Evolutionary conservation across 352 stramenopile genomes (phyloP).

Genomic region (Plasmopara muralis): DNA sequence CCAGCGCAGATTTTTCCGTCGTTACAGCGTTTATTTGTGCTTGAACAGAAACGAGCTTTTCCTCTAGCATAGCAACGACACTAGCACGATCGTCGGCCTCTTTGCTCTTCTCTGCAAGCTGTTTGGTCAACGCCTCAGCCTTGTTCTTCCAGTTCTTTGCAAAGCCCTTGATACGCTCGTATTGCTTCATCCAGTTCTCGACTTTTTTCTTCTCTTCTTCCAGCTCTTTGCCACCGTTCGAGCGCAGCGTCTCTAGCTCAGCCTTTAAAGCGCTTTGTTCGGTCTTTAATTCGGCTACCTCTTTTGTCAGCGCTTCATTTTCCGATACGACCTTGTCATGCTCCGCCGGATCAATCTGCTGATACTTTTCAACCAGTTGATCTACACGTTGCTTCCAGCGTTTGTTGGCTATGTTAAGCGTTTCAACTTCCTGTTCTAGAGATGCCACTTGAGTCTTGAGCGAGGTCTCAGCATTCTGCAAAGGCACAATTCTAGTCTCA

Average conservation of each 20-base stretch:
- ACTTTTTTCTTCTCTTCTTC: slow-evolving; percentile 62
- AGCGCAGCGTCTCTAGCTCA: slow-evolving; percentile 45
- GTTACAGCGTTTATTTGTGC: slow-evolving; percentile 24
- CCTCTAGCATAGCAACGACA: slow-evolving; percentile 31
- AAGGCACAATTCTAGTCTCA: slow-evolving; percentile 44
- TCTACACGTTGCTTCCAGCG: slow-evolving; percentile 77
- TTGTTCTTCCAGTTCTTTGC: slow-evolving; percentile 82
- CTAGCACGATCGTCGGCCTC: slow-evolving; percentile 42
- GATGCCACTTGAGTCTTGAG: slow-evolving; percentile 49
- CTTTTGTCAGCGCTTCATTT: slow-evolving; percentile 40
- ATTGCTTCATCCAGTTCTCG: slow-evolving; percentile 68
- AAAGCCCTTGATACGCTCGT: slow-evolving; percentile 74
- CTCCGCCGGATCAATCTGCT: slow-evolving; percentile 69
- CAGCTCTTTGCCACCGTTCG: slow-evolving; percentile 37
- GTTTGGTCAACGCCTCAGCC: slow-evolving; percentile 54
- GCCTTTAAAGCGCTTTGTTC: slow-evolving; percentile 32
- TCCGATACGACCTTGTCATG: slow-evolving; percentile 64
- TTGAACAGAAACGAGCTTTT: slow-evolving; percentile 31
- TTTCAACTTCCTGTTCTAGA: slow-evolving; percentile 56
- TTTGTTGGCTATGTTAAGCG: slow-evolving; percentile 56
- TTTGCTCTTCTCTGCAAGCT: slow-evolving; percentile 64
- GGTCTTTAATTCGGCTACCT: slow-evolving; percentile 38
- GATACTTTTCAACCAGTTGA: slow-evolving; percentile 78
- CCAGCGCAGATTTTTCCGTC: slow-evolving; percentile 36
- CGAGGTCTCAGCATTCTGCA: slow-evolving; percentile 35